Base-by-base conservation (phyloP, 2,329 filamentous ascomycete genomes). In the Penicillium freii region DNA sequence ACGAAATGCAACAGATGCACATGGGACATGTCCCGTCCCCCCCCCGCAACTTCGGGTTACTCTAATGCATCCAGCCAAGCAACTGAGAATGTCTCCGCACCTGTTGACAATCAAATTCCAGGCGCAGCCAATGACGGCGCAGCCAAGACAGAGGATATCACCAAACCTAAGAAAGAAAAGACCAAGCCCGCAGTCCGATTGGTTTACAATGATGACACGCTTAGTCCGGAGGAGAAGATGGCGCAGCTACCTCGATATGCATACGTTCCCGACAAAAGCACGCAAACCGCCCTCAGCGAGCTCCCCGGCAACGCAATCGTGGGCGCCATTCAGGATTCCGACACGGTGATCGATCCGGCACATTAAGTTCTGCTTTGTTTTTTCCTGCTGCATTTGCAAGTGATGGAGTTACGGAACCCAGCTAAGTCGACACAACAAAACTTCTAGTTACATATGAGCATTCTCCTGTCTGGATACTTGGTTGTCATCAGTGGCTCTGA, bases 211-310 rank as follows among this genome's bases (percentile, higher is more conserved):
- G 90, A 95, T 71, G 86, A 88, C 51, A 87, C 89, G 57, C 79
- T 87, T 69, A 94, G 90, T 68, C 90, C 91, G 1, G 92, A 97
- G 78, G 92, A 96, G 81, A 91, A 87, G 77, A 92, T 96, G 90
- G 88, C 91, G 29, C 77, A 80, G 70, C 78, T 94, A 78, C 81
- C 89, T 60, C 87, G 86, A 75, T 96, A 95, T 78, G 86, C 87
- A 67, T 89, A 84, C 73, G 78, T 79, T 69, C 83, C 82, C 67
- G 73, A 77, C 64, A 70, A 67, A 54, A 73, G 70, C 66, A 66
- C 62, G 51, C 70, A 77, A 57, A 76, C 72, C 58, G 68, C 62
- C 42, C 66, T 75, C 54, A 65, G 65, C 59, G 73, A 74, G 59
- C 61, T 71, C 58, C 71, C 71, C 62, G 66, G 65, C 58, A 67